Evolutionary conservation across 1,139 yeast species (phyloP).

Genomic region (Magnusiomyces suaveolens): DNA sequence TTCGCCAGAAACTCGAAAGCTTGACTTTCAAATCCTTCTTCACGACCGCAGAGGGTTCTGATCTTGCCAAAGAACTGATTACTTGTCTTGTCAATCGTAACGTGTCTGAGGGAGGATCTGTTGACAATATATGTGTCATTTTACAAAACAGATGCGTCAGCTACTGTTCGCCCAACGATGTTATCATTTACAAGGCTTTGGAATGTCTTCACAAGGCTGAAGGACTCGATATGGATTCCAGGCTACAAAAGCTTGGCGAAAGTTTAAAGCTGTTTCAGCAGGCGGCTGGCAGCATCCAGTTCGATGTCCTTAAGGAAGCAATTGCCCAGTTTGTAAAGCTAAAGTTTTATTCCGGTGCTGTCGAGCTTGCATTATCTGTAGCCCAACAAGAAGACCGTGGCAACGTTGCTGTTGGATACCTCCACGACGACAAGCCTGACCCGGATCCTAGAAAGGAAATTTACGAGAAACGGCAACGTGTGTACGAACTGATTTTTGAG

Average conservation of each 20-base stretch:
- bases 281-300: conserved; percentile 66
- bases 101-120: conserved; percentile 85
- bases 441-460: conserved; percentile 41
- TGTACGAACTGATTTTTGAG: conserved; percentile 66
- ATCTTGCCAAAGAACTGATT: conserved; percentile 71
- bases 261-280: conserved; percentile 71
- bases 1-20: conserved; percentile 58
- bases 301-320: conserved; percentile 76
- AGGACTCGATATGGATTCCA: conserved; percentile 52
- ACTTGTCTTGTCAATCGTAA: conserved; percentile 83
- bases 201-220: conserved; percentile 79
- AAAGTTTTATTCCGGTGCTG: conserved; percentile 76
- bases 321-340: conserved; percentile 67
- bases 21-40: conserved; percentile 68
- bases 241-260: conserved; percentile 58
- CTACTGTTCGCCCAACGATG: conserved; percentile 90
- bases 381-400: conserved; percentile 61
- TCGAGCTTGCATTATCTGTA: conserved; percentile 68
- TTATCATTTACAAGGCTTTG: conserved; percentile 84
- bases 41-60: conserved; percentile 53
- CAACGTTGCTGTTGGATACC: conserved; percentile 46
- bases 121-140: conserved; percentile 79
- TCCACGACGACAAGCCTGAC: conserved; percentile 41
- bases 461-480: conserved; percentile 43
- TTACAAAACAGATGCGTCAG: conserved; percentile 91